Conservation (phyloP, 2,329 filamentous ascomycete species). For the Cercospora zeae-maydis region DNA sequence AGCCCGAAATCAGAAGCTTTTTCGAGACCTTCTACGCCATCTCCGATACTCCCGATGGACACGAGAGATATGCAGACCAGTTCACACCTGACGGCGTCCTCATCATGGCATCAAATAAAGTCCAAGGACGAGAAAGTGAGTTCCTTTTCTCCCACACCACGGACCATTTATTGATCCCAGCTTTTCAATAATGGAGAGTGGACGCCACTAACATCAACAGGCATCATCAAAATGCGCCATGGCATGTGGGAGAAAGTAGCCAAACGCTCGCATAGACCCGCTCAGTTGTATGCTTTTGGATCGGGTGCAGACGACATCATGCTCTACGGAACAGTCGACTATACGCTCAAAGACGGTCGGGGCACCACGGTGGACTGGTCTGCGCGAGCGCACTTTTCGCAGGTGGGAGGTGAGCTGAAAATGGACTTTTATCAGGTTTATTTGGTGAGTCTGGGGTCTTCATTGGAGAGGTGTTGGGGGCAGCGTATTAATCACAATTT, state of each 20-base stretch:
- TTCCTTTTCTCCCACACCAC: slow-evolving; percentile 8
- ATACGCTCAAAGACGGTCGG: slow-evolving; percentile 51
- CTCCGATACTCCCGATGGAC: slow-evolving; percentile 48
- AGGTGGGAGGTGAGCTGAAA: slow-evolving; percentile 52
- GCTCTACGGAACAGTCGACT: slow-evolving; percentile 53
- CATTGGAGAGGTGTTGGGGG: not conserved
- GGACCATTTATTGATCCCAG: no score
- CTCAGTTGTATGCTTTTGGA: slow-evolving; percentile 52
- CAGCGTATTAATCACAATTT: not conserved
- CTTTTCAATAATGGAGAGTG: no score
- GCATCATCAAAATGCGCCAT: slow-evolving; percentile 51
- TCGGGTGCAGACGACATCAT: slow-evolving; percentile 49
- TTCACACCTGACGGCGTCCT: slow-evolving; percentile 51
- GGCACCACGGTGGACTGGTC: slow-evolving; percentile 51
- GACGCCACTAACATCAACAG: no score
- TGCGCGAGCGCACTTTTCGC: slow-evolving; percentile 51
- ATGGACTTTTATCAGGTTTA: slow-evolving; percentile 56
- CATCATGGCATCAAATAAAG: slow-evolving; percentile 52
- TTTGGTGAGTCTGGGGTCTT: slow-evolving; percentile 41
- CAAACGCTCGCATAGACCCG: slow-evolving; percentile 45
- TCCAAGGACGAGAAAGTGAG: slow-evolving; percentile 45
- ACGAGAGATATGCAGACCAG: slow-evolving; percentile 47
- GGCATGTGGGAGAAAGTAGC: slow-evolving; percentile 53
- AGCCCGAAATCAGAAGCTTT: slow-evolving; percentile 43
- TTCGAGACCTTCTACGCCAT: slow-evolving; percentile 48